Evolutionary conservation across 2,329 filamentous ascomycete species (phyloP), one percentile per base, ranked within the genome.

Genomic region (Penicillium sumatraense): DNA sequence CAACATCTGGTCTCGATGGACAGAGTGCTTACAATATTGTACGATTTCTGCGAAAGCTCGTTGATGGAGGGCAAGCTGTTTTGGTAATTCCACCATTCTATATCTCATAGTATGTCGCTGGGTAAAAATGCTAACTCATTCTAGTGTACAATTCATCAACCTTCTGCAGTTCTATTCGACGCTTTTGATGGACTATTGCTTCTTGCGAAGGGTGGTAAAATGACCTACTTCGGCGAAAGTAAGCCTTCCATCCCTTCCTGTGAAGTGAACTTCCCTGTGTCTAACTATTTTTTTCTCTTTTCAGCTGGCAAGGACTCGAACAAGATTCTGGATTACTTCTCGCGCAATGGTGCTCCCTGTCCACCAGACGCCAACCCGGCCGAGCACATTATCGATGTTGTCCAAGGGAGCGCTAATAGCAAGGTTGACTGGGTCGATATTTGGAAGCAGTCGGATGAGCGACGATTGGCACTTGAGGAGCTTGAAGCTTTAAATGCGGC

Each of bases 171-270:
- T 9, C 75, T 90, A 0, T 89, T 90, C 51, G 80, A 85, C 8
- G 80, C 87, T 27, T 90, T 90, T 55, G 87, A 90, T 59, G 82
- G 81, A 1, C 80, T 90, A 0, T 76, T 89, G 1, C 75, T 89
- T 1, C 80, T 90, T 0, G 82, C 85, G n/a, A 82, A 77, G 59
- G 87, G 86, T 3, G 87, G 87, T 8, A 82, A 83, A 61, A 87
- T 84, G 1, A 83, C 86, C 1, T 89, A 89, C 68, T 88, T 89
- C 65, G 87, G 87, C 10, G 84, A 82, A 52, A 77, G 68, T 71
- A 50, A 65, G 69, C 58, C 3, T 1, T 1, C 6, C 0, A 27
- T 1, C 5, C 16, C 16, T 36, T 36, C 18, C n/a, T 13, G 21
- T 20, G 8, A 8, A 38, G 20, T 3, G 7, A 20, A 18, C 9